phyloP scores from a whole-genome alignment of 352 stramenopile genomes.

The Phytopythium aichiense region DNA sequence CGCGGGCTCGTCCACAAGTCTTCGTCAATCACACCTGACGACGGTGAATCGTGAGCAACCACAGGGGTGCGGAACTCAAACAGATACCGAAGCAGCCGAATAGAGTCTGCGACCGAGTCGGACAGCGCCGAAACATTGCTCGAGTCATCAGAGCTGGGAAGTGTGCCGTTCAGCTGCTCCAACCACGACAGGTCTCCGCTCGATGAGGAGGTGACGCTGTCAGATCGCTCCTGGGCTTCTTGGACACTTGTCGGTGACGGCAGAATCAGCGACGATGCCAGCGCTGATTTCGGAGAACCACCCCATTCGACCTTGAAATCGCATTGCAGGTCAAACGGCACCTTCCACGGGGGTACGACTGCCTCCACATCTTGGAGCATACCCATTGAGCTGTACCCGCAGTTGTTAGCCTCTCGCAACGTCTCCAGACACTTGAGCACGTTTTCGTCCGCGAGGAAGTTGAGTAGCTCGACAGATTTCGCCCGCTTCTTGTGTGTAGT shows the following conservation, averaged over 20 bases:
- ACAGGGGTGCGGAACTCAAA: slow-evolving; percentile 35
- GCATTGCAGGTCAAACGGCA: slow-evolving; percentile 67
- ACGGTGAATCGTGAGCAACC: not conserved
- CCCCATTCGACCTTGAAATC: slow-evolving; percentile 67
- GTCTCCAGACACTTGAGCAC: slow-evolving; percentile 75
- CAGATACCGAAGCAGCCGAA: slow-evolving; percentile 57
- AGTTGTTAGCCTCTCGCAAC: slow-evolving; percentile 26
- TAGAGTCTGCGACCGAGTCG: slow-evolving; percentile 35
- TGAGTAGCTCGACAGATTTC: slow-evolving; percentile 22
- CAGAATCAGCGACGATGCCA: not conserved
- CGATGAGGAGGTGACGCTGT: too few species aligned
- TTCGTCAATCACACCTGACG: slow-evolving; percentile 17
- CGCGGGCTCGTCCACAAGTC: slow-evolving; percentile 65
- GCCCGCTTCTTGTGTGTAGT: slow-evolving; percentile 9
- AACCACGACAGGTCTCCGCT: slow-evolving; percentile 18
- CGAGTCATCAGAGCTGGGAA: not conserved
- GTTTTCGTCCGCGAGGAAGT: slow-evolving; percentile 67
- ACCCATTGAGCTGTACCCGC: slow-evolving; percentile 2
- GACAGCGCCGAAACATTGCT: slow-evolving; percentile 4
- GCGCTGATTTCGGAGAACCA: not conserved
- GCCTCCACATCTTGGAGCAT: slow-evolving; percentile 5
- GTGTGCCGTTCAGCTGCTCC: slow-evolving; percentile 5
- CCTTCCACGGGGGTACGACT: slow-evolving; percentile 61
- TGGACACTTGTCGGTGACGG: not conserved
- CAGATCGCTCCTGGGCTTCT: not conserved